Base-by-base conservation (phyloP, 2,329 filamentous ascomycete species). In the Trichoderma sp. region DNA sequence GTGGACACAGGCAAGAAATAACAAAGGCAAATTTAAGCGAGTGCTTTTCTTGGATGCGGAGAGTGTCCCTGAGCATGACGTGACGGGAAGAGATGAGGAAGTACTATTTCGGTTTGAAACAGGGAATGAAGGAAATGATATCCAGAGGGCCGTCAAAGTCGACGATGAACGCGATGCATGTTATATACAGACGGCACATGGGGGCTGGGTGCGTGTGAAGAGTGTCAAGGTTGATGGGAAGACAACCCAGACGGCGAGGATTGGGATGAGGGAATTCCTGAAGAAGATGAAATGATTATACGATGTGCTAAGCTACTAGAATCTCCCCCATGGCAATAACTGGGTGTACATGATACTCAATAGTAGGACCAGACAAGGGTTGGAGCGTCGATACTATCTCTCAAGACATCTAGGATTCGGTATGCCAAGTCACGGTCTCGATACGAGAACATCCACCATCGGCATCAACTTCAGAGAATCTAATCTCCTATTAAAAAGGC, bases 1-100 rank as follows among this genome's bases (percentile, higher is more conserved):
- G 6, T 97, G 93, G 93, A 91, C 83, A 68, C 76, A 75, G 58
- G 77, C 80, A 1, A 62, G 81, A 2, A 76, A 74, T 12, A 72
- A 68, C 26, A 78, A 73, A 26, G 77, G 76, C 0, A 69, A 72
- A 4, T 57, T 23, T 9, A 81, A 79, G 74, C 80, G 84, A 26
- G 74, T 85, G 11, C 82, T 87, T 53, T 73, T 87, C 6, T 77
- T 80, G 28, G 78, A 81, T 13, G 74, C 80, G 0, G 77, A 78
- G 68, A 73, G 74, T 2, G 74, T 78, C 8, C 73, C 78, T n/a
- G 26, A 65, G 12, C 61, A 20, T 3, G 71, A 65, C 1, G 75
- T 75, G 5, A 47, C 53, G 12, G 26, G 20, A 6, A 70, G 67
- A 15, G 32, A 26, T 3, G 36, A 63, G 36, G 68, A 43, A 2